A percentile compares a stretch with the other conserved stretches of the same genome.
Evolutionary conservation across 768 basidiomycete species (phyloP).

Genomic region (Leucocoprinus sp.): DNA sequence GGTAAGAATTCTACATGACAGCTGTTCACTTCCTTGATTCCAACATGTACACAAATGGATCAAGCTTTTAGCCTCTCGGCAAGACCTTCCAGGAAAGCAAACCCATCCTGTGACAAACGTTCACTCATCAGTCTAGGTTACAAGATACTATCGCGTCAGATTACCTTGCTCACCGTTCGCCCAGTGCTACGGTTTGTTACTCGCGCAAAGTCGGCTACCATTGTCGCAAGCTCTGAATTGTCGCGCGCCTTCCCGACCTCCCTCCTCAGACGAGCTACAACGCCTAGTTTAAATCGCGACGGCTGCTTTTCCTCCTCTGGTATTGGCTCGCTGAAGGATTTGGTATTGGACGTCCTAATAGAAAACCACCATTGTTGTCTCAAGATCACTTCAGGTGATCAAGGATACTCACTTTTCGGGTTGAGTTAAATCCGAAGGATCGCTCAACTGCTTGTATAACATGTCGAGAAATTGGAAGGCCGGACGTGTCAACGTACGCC

Average conservation of each 20-base stretch:
- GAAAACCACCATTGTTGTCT: background rate
- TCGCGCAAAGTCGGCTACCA: conserved; percentile 64
- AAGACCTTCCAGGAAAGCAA: conserved; percentile 58
- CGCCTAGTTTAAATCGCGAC: conserved; percentile 47
- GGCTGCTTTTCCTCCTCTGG: conserved; percentile 32
- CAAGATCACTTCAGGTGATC: conserved; percentile 4
- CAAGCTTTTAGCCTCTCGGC: conserved; percentile 41
- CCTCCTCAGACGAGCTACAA: conserved; percentile 46
- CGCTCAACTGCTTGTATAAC: conserved; percentile 60
- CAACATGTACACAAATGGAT: conserved; percentile 8
- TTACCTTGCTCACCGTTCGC: conserved; percentile 64
- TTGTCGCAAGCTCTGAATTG: conserved; percentile 50
- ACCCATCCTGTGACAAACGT: conserved; percentile 50
- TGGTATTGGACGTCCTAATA: conserved; percentile 27
- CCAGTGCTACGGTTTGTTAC: conserved; percentile 63
- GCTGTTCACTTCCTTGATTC: conserved; percentile 1
- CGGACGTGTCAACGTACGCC: conserved; percentile 59
- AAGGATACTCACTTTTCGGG: conserved; percentile 40
- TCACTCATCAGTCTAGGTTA: conserved; percentile 1
- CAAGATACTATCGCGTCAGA: conserved; percentile 1
- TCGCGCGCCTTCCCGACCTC: conserved; percentile 44
- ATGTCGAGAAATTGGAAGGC: conserved; percentile 65
- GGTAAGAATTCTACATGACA: background rate
- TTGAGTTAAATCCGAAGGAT: conserved; percentile 51
- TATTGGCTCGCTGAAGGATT: conserved; percentile 30